These are phyloP conservation scores for Ceratocystis huliohia DNA, from an alignment of 2,329 filamentous ascomycete species.

Conservation along the genomic window DNA sequence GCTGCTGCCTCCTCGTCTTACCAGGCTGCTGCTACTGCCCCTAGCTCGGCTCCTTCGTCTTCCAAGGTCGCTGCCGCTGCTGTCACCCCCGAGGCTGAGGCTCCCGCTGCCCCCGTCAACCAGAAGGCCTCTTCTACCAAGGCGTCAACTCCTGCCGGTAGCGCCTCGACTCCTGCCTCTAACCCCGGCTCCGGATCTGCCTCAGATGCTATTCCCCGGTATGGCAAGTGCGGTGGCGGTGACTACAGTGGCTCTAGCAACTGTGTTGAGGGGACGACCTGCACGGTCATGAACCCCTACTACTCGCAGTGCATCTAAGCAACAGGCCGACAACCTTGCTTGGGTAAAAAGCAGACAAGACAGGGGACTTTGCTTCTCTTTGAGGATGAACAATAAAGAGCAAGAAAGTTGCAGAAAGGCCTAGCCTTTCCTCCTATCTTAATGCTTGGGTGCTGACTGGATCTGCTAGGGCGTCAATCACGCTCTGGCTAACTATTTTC, in stretches of 20 bases:
- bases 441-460: neutral
- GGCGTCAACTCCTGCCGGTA: neutral
- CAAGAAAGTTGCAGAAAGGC: neutral
- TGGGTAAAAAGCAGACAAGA: neutral
- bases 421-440: neutral
- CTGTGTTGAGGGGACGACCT: neutral
- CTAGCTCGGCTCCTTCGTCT: neutral
- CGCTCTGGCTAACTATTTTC: neutral
- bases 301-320: constrained; percentile 1
- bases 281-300: neutral
- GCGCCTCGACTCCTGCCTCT: neutral
- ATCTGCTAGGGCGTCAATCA: neutral
- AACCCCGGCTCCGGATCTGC: neutral
- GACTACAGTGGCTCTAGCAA: neutral
- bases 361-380: neutral
- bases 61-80: neutral
- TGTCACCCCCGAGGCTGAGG: neutral
- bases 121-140: neutral
- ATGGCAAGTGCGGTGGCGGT: constrained; percentile 1
- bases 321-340: neutral
- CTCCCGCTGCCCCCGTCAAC: no score
- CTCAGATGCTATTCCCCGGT: neutral
- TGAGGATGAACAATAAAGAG: neutral
- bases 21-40: neutral
- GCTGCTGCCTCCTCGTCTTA: neutral